These are phyloP conservation scores for Metarhizium brunneum DNA, from an alignment of 2,329 filamentous ascomycete species.

Conservation along the genomic window DNA sequence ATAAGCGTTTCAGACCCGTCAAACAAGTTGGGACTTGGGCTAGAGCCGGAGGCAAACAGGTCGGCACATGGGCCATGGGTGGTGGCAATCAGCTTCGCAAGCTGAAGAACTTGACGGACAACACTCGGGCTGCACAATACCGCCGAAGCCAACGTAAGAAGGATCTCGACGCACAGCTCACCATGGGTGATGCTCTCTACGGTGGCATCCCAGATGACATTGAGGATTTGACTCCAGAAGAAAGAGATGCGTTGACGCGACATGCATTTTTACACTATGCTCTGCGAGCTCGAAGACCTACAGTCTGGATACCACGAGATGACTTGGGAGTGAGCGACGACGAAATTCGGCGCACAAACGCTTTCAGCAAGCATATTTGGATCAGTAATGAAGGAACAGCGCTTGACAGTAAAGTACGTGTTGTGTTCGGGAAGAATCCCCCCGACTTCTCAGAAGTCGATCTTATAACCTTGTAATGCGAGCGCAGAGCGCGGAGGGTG, in stretches of 20 bases:
- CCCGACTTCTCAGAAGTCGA: slow-evolving; percentile 87
- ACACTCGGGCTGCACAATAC: slow-evolving; percentile 35
- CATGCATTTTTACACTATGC: slow-evolving; percentile 89
- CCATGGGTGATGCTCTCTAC: slow-evolving; percentile 74
- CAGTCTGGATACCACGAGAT: slow-evolving; percentile 90
- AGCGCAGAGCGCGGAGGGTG: background rate
- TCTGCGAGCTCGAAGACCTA: slow-evolving; percentile 72
- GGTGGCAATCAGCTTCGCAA: slow-evolving; percentile 40
- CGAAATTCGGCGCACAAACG: slow-evolving; percentile 70
- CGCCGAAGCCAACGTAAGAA: slow-evolving; percentile 38
- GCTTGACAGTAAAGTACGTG: slow-evolving; percentile 71
- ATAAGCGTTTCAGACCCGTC: slow-evolving; percentile 33
- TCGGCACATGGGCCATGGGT: slow-evolving; percentile 26
- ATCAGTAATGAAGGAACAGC: slow-evolving; percentile 90
- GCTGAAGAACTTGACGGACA: slow-evolving; percentile 24
- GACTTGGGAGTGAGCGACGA: slow-evolving; percentile 86
- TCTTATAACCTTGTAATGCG: slow-evolving; percentile 63
- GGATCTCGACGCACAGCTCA: slow-evolving; percentile 63
- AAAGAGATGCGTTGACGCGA: slow-evolving; percentile 75
- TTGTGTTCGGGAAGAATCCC: slow-evolving; percentile 76
- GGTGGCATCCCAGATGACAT: slow-evolving; percentile 85
- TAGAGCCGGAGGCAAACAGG: slow-evolving; percentile 18
- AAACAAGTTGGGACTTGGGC: slow-evolving; percentile 40
- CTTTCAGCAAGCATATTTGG: slow-evolving; percentile 74
- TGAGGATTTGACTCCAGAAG: slow-evolving; percentile 84